phyloP scores from a whole-genome alignment of 345 rosid species.

The Abelmoschus esculentus region DNA sequence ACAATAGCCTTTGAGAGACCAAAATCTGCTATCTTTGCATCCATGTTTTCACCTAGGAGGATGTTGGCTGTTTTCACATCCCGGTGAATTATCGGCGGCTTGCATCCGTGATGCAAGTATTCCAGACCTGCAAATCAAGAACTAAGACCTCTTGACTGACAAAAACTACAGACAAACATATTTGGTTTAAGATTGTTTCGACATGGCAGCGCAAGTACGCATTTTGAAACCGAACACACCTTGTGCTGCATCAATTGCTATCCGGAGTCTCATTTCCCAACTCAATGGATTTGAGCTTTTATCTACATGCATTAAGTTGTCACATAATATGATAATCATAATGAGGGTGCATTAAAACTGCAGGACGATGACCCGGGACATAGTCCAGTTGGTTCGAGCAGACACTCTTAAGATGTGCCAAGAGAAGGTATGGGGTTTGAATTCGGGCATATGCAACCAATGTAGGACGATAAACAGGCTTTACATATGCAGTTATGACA shows the following conservation, averaged over 20 bases:
- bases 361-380: not conserved
- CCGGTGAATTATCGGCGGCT: slow-evolving; percentile 12
- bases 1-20: slow-evolving; percentile 6
- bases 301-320: slow-evolving; percentile 26
- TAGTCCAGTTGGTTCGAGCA: not conserved
- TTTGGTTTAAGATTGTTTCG: not conserved
- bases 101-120: slow-evolving; percentile 13
- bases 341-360: not conserved
- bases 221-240: slow-evolving; percentile 25
- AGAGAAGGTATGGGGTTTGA: not conserved
- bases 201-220: not conserved
- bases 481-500: not conserved
- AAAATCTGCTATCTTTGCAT: slow-evolving; percentile 13
- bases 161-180: not conserved
- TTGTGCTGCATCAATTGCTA: slow-evolving; percentile 54
- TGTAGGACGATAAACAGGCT: no score
- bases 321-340: slow-evolving; percentile 13
- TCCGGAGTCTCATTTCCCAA: slow-evolving; percentile 51
- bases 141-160: not conserved
- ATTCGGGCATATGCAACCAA: not conserved
- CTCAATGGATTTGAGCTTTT: slow-evolving; percentile 22
- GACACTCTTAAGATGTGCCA: not conserved
- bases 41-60: slow-evolving; percentile 11
- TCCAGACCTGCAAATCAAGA: slow-evolving; percentile 7
- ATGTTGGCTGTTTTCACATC: slow-evolving; percentile 14